Evolutionary conservation across 2,329 filamentous ascomycete genomes (phyloP), one percentile per base, ranked within the genome.

Genomic region (Fusarium begoniae): DNA sequence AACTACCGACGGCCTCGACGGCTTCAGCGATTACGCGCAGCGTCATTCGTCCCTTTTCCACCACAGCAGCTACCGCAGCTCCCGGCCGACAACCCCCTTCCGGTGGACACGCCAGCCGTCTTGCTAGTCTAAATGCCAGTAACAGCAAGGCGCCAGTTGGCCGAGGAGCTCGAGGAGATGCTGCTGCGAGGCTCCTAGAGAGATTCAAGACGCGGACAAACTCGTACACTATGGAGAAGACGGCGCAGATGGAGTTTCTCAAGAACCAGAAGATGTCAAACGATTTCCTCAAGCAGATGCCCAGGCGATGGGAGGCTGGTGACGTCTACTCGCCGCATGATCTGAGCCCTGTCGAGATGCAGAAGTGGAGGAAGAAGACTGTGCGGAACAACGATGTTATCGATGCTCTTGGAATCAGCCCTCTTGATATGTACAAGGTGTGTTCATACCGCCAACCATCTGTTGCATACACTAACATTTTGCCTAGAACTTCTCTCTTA

Each of bases 321-420:
- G 95, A 98, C 80, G 88, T 98, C 59, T 98, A 98, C 84, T 89
- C 95, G 68, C 96, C 96, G 40, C 93, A 95, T 80, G 96, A 99
- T 83, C 83, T 99, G 80, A 92, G 90, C 63, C 87, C 91, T 30
- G 84, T 86, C 41, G 95, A 98, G 88, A 92, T 93, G 90, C 84
- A 84, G 80, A 97, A 97, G 86, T 98, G 93, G 92, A 91, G 88
- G 82, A 87, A 84, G 80, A 84, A 84, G 74, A 82, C 85, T 63
- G 88, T 88, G 69, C 89, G 90, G 63, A 84, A 87, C 45, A 86
- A 81, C 61, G 96, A 99, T 82, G 90, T 93, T 12, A 90, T 98
- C 74, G 95, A 98, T 82, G 85, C 92, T 44, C 82, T 98, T 79
- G 92, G 91, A 28, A 86, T 98, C 68, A 92, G 94, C 76, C 96